Evolutionary conservation across 2,329 filamentous ascomycete species (phyloP), one percentile per base, ranked within the genome.

Genomic region (Trichoderma harzianum): DNA sequence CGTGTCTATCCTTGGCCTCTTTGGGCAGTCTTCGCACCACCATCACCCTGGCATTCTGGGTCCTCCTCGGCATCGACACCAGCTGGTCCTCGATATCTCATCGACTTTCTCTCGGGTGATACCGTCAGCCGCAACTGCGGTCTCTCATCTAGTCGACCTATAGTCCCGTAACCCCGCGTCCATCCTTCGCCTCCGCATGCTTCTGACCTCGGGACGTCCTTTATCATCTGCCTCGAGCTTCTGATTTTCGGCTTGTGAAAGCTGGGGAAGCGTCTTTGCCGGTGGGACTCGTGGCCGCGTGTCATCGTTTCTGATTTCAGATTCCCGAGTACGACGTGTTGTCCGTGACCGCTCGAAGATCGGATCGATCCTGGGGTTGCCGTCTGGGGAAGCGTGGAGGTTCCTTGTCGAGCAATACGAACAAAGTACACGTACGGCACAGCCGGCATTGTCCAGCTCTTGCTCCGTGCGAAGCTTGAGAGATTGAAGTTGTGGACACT

Each of bases 221-320:
- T 70, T 43, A 69, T 70, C 51, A 65, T 72, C 66, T 70, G 65
- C 66, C 69, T 65, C 34, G 14, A 28, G 60, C 60, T 24, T 64
- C 34, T 60, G 36, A 65, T 70, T 43, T 65, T 70, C 66, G 66
- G 71, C 71, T 72, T 69, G 71, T 72, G 71, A 72, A 72, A 72
- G 66, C 61, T 70, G 71, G 71, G 71, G 71, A 70, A 72, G 57
- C 70, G 43, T 62, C 57, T 57, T 43, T 61, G 34, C 43, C 43
- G 51, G 60, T 36, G 62, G 70, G 32, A 63, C 63, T 62, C 55
- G 34, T 43, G 39, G 39, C 24, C 18, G 28, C 30, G 34, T 64
- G 51, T 65, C 28, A 47, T 58, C 24, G 21, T n/a, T n/a, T 39
- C 43, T 55, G 28, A 53, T 30, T 63, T 11, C 58, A 70, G 58